A percentile compares a stretch with the other conserved stretches of the same genome.
Evolutionary conservation across 305 asterid genomes (phyloP).

Genomic region (Fraxinus ornus): DNA sequence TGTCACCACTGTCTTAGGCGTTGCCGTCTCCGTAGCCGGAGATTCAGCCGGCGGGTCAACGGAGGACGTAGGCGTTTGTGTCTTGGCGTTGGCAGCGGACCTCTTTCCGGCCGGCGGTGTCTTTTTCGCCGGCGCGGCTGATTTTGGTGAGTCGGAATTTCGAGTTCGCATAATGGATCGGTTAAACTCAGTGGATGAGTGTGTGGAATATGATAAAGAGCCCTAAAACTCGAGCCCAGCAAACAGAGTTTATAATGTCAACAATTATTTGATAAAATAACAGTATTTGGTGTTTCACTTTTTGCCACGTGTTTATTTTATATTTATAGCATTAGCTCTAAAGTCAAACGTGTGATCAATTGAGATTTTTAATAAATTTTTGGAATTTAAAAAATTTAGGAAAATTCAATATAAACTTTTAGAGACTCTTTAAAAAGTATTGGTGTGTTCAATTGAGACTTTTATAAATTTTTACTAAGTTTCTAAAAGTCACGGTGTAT

Average conservation of each 20-base stretch:
- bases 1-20: slow-evolving; percentile 15
- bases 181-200: not conserved
- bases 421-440: too few species aligned
- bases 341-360: too few species aligned
- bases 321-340: too few species aligned
- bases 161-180: slow-evolving; percentile 37
- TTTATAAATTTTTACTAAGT: too few species aligned
- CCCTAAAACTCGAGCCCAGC: slow-evolving; percentile 1
- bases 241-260: not conserved
- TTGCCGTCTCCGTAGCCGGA: not conserved
- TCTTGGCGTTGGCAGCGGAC: slow-evolving; percentile 27
- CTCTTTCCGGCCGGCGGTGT: slow-evolving; percentile 29
- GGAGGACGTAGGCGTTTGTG: slow-evolving; percentile 26
- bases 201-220: not conserved
- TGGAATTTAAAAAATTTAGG: too few species aligned
- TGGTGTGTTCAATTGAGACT: too few species aligned
- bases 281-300: not conserved
- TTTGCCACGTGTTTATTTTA: not conserved
- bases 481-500: too few species aligned
- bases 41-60: slow-evolving; percentile 19
- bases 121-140: slow-evolving; percentile 24
- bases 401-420: too few species aligned
- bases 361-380: too few species aligned
- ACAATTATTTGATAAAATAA: not conserved
- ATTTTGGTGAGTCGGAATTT: slow-evolving; percentile 22